These are phyloP conservation scores for Ambrosiella cleistominuta DNA, from an alignment of 2,329 filamentous ascomycete genomes.

Conservation along the genomic window DNA sequence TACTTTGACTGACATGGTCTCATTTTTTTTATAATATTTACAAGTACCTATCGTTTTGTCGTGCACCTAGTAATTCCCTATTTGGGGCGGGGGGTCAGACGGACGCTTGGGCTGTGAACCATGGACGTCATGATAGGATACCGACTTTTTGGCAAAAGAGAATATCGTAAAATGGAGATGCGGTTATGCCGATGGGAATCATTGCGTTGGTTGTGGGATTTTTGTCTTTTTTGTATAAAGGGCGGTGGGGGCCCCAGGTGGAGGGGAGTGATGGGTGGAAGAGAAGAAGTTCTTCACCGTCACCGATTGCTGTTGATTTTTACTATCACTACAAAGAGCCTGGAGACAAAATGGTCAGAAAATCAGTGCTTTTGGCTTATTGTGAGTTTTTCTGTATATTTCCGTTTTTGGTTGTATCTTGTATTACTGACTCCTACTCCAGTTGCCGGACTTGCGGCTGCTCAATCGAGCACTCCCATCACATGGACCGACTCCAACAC, in stretches of 20 bases:
- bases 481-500: constrained; percentile 7
- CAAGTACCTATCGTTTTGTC: too few relatives aligned
- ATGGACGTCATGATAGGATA: background rate
- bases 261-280: background rate
- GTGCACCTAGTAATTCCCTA: too few relatives aligned
- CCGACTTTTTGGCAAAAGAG: background rate
- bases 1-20: too few relatives aligned
- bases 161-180: too few relatives aligned
- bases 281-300: background rate
- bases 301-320: background rate
- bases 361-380: constrained; percentile 1
- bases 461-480: constrained; percentile 5
- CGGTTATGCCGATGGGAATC: too few relatives aligned
- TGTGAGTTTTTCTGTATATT: background rate
- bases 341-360: constrained; percentile 3
- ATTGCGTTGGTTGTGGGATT: too few relatives aligned
- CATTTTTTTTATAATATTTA: too few relatives aligned
- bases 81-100: background rate
- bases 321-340: background rate
- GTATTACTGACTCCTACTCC: background rate
- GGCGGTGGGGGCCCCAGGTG: background rate
- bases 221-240: background rate
- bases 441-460: constrained; percentile 6
- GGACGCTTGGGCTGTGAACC: background rate
- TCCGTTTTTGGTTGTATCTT: background rate